Evolutionary conservation across 352 stramenopile species (phyloP).

Genomic region (Phytophthora crassamura): DNA sequence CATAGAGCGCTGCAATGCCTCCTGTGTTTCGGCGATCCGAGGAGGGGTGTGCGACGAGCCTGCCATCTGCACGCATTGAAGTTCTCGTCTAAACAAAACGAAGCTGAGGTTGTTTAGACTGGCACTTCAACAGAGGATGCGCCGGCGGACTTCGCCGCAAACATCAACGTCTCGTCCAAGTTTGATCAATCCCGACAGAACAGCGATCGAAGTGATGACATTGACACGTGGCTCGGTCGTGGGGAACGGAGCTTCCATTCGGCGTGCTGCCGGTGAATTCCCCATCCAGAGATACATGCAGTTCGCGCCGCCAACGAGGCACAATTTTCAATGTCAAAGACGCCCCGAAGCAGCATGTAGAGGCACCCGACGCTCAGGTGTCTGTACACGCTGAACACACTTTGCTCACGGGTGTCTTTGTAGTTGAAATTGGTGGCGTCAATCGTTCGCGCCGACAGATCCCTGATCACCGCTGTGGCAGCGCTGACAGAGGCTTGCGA

Average conservation of each 20-base stretch:
- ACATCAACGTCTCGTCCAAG: constrained; percentile 3
- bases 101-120: neutral
- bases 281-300: constrained; percentile 4
- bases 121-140: neutral
- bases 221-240: no score
- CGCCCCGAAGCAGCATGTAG: neutral
- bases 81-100: neutral
- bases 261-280: neutral
- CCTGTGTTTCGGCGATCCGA: no score
- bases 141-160: constrained; percentile 14
- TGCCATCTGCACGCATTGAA: no score
- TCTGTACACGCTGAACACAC: no score
- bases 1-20: no score
- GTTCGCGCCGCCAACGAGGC: constrained; percentile 6
- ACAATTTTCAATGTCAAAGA: constrained; percentile 16
- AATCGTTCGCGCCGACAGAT: constrained; percentile 4
- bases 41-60: no score
- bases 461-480: neutral
- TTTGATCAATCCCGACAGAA: constrained; percentile 1
- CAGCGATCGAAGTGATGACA: no score
- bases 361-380: neutral
- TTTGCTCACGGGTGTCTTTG: neutral
- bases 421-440: constrained; percentile 1
- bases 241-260: no score
- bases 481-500: no score